Conservation (phyloP, 768 basidiomycete species). For the Leccinum incarnatum region DNA sequence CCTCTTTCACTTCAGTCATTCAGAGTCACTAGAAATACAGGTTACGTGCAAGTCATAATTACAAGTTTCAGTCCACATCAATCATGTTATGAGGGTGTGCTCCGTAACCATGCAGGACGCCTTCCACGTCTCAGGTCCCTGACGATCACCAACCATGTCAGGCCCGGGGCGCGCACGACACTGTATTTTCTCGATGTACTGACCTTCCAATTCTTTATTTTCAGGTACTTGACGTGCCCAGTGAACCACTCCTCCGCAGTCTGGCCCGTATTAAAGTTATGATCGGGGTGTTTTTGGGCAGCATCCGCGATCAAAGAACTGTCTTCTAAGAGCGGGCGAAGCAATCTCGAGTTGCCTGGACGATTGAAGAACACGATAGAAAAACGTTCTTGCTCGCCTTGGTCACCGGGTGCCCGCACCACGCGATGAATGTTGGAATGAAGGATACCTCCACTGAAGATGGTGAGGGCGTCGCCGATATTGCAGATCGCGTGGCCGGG, state of each 20-base stretch:
- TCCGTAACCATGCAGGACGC: constrained; percentile 29
- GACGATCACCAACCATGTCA: background rate
- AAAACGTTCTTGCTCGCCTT: background rate
- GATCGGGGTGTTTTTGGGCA: background rate
- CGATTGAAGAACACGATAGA: background rate
- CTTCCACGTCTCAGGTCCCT: constrained; percentile 32
- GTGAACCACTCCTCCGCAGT: background rate
- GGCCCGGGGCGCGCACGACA: background rate
- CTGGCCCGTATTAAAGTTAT: background rate
- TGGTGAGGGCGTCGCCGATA: background rate
- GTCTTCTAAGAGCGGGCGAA: background rate
- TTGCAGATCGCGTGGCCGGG: background rate
- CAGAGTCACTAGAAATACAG: background rate
- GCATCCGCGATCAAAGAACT: background rate
- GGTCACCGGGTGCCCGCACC: background rate
- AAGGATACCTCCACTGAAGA: background rate
- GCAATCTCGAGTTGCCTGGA: background rate
- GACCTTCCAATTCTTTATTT: background rate
- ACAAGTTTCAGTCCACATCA: background rate
- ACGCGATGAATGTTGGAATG: background rate
- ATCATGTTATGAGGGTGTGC: constrained; percentile 15
- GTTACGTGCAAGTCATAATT: background rate
- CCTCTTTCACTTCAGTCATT: too few species aligned
- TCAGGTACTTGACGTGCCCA: background rate
- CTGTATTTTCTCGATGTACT: background rate